Conservation (phyloP, 768 basidiomycete species). For the Steccherinum ochraceum region DNA sequence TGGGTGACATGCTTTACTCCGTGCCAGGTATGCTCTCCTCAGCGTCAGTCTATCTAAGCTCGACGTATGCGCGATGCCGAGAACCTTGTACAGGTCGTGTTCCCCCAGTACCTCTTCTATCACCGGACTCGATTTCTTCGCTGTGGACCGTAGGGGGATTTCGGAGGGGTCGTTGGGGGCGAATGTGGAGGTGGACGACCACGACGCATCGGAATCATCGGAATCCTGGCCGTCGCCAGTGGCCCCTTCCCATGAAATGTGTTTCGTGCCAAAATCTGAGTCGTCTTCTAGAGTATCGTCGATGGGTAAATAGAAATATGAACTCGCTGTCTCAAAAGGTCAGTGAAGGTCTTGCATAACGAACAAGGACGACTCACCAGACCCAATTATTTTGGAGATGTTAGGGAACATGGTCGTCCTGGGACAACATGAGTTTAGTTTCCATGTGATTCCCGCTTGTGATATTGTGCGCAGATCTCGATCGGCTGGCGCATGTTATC, state of each 20-base stretch:
- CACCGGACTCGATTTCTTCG: conserved; percentile 17
- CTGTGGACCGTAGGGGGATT: not conserved
- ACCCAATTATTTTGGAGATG: conserved; percentile 13
- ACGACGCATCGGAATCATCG: conserved; percentile 15
- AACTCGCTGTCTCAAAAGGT: conserved; percentile 37
- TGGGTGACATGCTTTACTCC: conserved; percentile 78
- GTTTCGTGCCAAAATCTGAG: conserved; percentile 17
- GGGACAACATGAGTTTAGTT: conserved; percentile 7
- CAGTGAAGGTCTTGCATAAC: not conserved
- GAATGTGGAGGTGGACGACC: conserved; percentile 3
- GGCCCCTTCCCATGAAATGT: conserved; percentile 22
- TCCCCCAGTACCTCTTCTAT: conserved; percentile 51
- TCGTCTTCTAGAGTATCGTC: conserved; percentile 41
- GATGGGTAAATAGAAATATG: conserved; percentile 59
- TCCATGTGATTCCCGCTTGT: conserved; percentile 19
- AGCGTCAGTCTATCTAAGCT: conserved; percentile 55
- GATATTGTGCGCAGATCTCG: no score
- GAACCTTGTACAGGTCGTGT: conserved; percentile 67
- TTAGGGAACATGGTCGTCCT: conserved; percentile 24
- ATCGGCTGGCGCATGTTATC: no score
- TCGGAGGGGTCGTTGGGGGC: conserved; percentile 6
- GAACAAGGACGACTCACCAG: not conserved
- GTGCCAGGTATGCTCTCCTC: conserved; percentile 67
- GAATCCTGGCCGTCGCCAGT: conserved; percentile 13
- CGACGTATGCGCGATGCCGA: conserved; percentile 51